Evolutionary conservation across 805 yeast genomes (phyloP), one percentile per base, ranked within the genome.

Genomic region (Ogataea nitratoaversa): DNA sequence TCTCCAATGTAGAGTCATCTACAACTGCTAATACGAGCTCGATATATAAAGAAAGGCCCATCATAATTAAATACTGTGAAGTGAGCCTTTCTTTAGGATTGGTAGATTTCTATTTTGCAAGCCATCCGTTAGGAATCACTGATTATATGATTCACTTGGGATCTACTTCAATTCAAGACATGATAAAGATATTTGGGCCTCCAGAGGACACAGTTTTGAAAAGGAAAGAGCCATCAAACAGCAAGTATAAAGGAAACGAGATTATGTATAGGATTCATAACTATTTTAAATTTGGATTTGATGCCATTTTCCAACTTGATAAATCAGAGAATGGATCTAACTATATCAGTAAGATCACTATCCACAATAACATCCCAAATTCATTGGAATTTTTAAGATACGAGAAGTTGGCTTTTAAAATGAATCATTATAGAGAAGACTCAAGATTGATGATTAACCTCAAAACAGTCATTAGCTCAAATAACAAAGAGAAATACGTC

Each of bases 311-410:
- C 54, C 68, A 70, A 30, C 59, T 73, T 27, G 52, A 55, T 8
- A 19, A 20, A 0, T 47, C 59, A 3, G 37, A 39, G 8, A 52
- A 57, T 18, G 70, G 54, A 8, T 42, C 49, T 5, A 48, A 74
- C 4, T 53, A 62, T 2, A 59, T 78, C 16, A 62, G 61, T 29
- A 78, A 77, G 43, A 43, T 79, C 3, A 63, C 76, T 2, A 29
- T 76, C 8, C 84, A 79, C 52, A 68, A 68, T 45, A 82, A 81
- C 27, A 64, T 70, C 4, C 64, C 73, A n/a, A 75, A 73, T 47
- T 67, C 76, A 3, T 57, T 72, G 20, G 73, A 71, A 36, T 79
- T 79, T 52, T 67, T 75, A 61, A 73, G 66, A 38, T 79, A 81
- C 68, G 71, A 71, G 47, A 65, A 66, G 43, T 68, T 79, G 44